Evolutionary conservation across 108 stramenopile species (phyloP).

Genomic region (Conticribra weissflogii): DNA sequence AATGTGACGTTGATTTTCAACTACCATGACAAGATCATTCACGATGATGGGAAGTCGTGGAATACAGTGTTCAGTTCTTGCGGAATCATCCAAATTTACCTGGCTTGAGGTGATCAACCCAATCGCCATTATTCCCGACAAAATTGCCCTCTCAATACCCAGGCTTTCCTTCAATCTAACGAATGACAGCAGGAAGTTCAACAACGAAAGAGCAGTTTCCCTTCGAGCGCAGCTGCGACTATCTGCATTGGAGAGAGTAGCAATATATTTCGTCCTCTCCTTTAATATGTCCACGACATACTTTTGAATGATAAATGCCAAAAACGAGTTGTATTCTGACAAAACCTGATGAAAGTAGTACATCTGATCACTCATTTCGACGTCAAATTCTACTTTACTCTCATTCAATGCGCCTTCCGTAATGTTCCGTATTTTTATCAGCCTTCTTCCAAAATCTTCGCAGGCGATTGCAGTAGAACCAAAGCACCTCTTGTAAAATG

Average conservation of each 20-base stretch:
- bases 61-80: conserved; percentile 1
- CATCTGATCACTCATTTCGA: background rate
- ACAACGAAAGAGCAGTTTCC: conserved; percentile 26
- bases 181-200: conserved; percentile 58
- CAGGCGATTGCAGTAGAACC: conserved; percentile 2
- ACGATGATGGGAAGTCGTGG: conserved; percentile 39
- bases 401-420: background rate
- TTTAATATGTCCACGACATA: conserved; percentile 16
- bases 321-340: conserved; percentile 13
- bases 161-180: conserved; percentile 71
- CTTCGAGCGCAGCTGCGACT: background rate
- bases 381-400: no score
- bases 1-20: conserved; percentile 71
- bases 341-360: conserved; percentile 19
- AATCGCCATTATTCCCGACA: conserved; percentile 53
- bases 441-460: conserved; percentile 13
- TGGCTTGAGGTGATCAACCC: background rate
- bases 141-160: conserved; percentile 67
- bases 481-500: conserved; percentile 18
- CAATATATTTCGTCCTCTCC: background rate
- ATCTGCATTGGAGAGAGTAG: conserved; percentile 3
- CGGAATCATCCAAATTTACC: background rate
- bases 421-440: conserved; percentile 12
- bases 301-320: conserved; percentile 15
- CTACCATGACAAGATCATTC: conserved; percentile 71